Base-by-base conservation (phyloP, 495 filamentous ascomycete genomes). In the Tuber aestivum region DNA sequence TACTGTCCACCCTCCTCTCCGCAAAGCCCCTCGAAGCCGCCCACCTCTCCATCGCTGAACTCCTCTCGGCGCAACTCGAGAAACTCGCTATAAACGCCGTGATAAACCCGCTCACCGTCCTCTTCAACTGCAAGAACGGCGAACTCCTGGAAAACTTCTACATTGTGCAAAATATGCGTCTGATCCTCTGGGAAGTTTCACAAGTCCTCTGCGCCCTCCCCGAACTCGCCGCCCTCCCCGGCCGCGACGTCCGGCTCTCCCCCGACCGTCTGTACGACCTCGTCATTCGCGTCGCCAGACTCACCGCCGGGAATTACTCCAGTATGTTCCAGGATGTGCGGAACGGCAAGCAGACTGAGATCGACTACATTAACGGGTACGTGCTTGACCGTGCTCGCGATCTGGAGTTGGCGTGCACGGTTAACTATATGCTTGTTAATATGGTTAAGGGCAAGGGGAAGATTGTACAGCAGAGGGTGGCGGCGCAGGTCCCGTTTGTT, bases 351-450 rank as follows among this genome's bases (percentile, higher is more conserved):
- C 78, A 83, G 72, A 96, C 93, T 3, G 94, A 97, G 83, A 89
- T 97, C 73, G 89, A 91, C 32, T 94, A 92, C 79, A 88, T 97
- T 78, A 97, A 95, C 84, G 94, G 94, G 23, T 97, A 91, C 84
- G 87, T 97, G 42, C 88, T 95, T 65, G 85, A 85, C 73, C 87
- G 89, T 40, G 94, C 85, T 35, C 87, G 90, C 80, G 90, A 93
- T 83, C 77, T 92, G 61, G 90, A 91, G 20, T 82, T 94, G 9
- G 84, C 86, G 70, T 90, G 89, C 77, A 86, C 87, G 71, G 84
- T 91, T 77, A 93, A 97, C 78, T 90, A 90, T 79, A 87, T 89
- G 86, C 84, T 93, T 21, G 86, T 88, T 83, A 86, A 90, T 45
- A 77, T 91, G 80, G 87, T 93, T 18, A 85, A 87, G 72, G 88